Conservation (phyloP, 257 asterid genomes). For the Nicotiana noctiflora region DNA sequence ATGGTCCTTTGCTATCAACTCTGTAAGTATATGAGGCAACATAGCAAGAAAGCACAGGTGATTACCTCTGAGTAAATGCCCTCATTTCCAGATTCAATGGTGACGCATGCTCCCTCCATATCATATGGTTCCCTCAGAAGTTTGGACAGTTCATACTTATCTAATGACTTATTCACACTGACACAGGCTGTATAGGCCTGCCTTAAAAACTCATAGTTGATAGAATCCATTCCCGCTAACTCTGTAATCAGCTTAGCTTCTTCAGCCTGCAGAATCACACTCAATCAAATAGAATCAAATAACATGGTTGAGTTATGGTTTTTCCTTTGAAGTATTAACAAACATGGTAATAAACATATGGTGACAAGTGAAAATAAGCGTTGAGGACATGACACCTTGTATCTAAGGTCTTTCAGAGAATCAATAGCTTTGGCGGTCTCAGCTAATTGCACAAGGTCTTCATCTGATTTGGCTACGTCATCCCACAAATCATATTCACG, state of each 20-base stretch:
- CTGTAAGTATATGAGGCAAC: background rate
- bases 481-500: constrained; percentile 66
- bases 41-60: background rate
- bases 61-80: constrained; percentile 43
- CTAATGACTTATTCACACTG: constrained; percentile 55
- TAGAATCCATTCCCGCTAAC: constrained; percentile 61
- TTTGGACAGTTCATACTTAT: constrained; percentile 62
- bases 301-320: background rate
- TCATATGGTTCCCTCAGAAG: constrained; percentile 68
- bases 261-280: constrained; percentile 50
- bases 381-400: constrained; percentile 36
- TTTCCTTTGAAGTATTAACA: background rate
- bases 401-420: constrained; percentile 55
- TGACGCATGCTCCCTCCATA: constrained; percentile 77
- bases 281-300: background rate
- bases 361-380: background rate
- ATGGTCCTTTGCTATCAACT: background rate
- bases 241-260: constrained; percentile 87
- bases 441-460: constrained; percentile 49
- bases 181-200: constrained; percentile 70
- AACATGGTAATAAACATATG: background rate
- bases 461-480: constrained; percentile 53
- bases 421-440: constrained; percentile 65
- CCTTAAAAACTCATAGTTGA: constrained; percentile 57
- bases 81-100: constrained; percentile 48